phyloP scores from a whole-genome alignment of 1,284 basidiomycete species.

The Jaminaea rosea region DNA sequence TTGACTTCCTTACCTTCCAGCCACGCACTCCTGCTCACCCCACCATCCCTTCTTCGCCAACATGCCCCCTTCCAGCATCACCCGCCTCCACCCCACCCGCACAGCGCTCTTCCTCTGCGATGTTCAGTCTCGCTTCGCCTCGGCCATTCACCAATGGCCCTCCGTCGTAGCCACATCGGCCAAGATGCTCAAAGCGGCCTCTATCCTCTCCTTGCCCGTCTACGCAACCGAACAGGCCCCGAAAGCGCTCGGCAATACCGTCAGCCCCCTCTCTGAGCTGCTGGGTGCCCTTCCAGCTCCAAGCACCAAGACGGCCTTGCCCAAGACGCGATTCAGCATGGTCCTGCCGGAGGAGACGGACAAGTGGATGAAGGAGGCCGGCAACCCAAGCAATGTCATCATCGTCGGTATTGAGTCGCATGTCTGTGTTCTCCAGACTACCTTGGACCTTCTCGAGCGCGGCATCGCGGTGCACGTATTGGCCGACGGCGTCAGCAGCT shows the following conservation, averaged over 20 bases:
- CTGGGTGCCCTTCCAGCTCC: slow-evolving; percentile 55
- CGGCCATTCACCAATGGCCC: slow-evolving; percentile 31
- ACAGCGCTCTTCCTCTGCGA: slow-evolving; percentile 40
- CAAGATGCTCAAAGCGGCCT: slow-evolving; percentile 31
- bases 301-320: slow-evolving; percentile 57
- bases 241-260: slow-evolving; percentile 66
- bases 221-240: slow-evolving; percentile 76
- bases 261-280: slow-evolving; percentile 55
- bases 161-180: slow-evolving; percentile 23
- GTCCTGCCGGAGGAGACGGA: slow-evolving; percentile 56
- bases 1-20: no score
- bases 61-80: slow-evolving; percentile 1
- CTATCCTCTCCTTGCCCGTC: slow-evolving; percentile 63
- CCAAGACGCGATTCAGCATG: slow-evolving; percentile 78
- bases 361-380: slow-evolving; percentile 50
- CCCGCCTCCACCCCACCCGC: slow-evolving; percentile 20
- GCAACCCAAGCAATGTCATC: slow-evolving; percentile 58
- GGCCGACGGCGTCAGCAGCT: slow-evolving; percentile 74
- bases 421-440: slow-evolving; percentile 77
- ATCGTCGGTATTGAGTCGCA: slow-evolving; percentile 80
- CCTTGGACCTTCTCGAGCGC: slow-evolving; percentile 57
- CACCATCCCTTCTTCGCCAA: no score
- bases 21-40: no score
- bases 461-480: slow-evolving; percentile 62
- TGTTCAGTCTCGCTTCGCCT: slow-evolving; percentile 26